These are phyloP conservation scores for Chrysosporium queenslandicum DNA, from an alignment of 2,329 filamentous ascomycete species.

Conservation along the genomic window DNA sequence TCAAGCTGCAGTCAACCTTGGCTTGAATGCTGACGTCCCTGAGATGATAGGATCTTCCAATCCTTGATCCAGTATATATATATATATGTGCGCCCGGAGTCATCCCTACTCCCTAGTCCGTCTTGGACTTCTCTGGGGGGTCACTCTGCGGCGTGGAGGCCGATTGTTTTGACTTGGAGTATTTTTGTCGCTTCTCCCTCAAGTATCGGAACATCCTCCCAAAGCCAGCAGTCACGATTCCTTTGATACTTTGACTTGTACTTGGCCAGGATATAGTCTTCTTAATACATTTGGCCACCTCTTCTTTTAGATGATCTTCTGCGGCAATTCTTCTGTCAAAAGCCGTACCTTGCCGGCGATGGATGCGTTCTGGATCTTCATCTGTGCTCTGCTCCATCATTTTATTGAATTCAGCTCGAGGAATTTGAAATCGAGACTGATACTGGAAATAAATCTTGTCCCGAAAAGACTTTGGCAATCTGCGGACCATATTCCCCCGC, in stretches of 20 bases:
- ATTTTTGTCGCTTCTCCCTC: constrained; percentile 68
- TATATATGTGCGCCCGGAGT: neutral
- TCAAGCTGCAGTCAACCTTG: neutral
- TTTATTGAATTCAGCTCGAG: constrained; percentile 67
- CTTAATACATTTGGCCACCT: constrained; percentile 66
- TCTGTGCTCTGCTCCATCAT: constrained; percentile 73
- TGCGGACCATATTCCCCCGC: constrained; percentile 90
- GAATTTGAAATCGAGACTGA: constrained; percentile 79
- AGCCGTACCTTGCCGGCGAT: constrained; percentile 63
- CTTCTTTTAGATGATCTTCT: constrained; percentile 57
- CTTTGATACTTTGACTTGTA: constrained; percentile 76
- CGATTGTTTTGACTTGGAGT: constrained; percentile 29
- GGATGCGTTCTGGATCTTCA: constrained; percentile 54
- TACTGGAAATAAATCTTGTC: constrained; percentile 90
- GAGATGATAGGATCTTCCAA: neutral
- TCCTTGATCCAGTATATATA: neutral
- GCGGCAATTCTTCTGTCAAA: constrained; percentile 79
- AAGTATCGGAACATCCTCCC: constrained; percentile 63
- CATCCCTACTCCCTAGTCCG: constrained; percentile 1
- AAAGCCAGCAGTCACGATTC: constrained; percentile 67
- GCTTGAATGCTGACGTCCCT: neutral
- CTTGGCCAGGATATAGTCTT: constrained; percentile 90
- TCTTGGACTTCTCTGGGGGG: constrained; percentile 4
- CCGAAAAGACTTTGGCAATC: constrained; percentile 76
- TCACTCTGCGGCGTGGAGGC: neutral